A percentile compares a stretch with the other conserved stretches of the same genome.
Evolutionary conservation across 78 protist genomes (phyloP).

Genomic region (Dictyostelium citrinum): DNA sequence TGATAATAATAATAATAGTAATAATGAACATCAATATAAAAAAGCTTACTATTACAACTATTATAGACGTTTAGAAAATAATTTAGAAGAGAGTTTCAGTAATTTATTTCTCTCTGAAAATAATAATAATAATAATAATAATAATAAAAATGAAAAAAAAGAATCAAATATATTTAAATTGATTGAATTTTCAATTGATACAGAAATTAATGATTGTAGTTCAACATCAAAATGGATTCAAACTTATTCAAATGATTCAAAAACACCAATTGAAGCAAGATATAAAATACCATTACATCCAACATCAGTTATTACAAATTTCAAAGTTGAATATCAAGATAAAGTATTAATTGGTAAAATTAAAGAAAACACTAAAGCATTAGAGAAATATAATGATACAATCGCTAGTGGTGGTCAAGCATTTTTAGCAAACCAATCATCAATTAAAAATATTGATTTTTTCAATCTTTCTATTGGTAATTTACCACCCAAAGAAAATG

Average conservation of each 20-base stretch:
- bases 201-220: background rate
- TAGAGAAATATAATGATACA: background rate
- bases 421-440: background rate
- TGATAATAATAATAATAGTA: background rate
- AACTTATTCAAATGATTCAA: background rate
- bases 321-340: constrained; percentile 1
- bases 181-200: background rate
- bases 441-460: background rate
- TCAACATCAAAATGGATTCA: background rate
- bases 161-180: background rate
- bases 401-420: constrained; percentile 34
- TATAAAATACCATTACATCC: constrained; percentile 28
- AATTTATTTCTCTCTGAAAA: background rate
- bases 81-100: background rate
- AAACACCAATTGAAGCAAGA: constrained; percentile 39
- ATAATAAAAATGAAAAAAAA: background rate
- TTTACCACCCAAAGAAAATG: constrained; percentile 52
- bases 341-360: constrained; percentile 10
- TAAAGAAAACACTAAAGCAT: constrained; percentile 13
- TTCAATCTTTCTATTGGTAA: constrained; percentile 79
- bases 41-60: background rate
- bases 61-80: background rate
- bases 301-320: background rate
- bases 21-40: background rate
- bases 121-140: background rate